phyloP scores from a whole-genome alignment of 345 rosid genomes.

The Aethionema arabicum region DNA sequence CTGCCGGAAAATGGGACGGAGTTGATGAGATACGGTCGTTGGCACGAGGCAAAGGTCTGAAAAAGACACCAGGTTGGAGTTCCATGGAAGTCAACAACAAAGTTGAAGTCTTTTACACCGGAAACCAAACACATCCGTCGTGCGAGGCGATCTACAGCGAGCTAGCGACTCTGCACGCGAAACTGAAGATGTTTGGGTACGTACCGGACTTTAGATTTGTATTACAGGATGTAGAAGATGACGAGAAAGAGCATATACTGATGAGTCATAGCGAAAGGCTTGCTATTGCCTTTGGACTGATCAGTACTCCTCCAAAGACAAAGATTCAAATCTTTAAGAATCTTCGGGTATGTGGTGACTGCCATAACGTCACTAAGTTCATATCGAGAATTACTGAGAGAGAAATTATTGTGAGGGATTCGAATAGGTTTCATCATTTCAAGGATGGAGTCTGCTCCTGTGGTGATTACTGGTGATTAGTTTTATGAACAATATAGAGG shows the following conservation, averaged over 20 bases:
- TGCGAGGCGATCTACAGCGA: constrained; percentile 41
- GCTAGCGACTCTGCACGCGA: constrained; percentile 40
- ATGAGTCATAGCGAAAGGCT: constrained; percentile 56
- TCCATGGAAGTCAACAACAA: constrained; percentile 47
- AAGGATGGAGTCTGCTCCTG: constrained; percentile 53
- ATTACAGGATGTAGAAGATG: constrained; percentile 63
- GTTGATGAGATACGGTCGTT: constrained; percentile 46
- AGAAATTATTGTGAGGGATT: constrained; percentile 34
- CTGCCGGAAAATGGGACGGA: constrained; percentile 55
- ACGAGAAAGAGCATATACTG: constrained; percentile 60
- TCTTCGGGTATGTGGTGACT: constrained; percentile 42
- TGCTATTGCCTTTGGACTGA: constrained; percentile 55
- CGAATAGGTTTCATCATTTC: constrained; percentile 53
- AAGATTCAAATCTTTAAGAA: constrained; percentile 53
- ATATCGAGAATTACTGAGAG: constrained; percentile 32
- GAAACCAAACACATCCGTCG: constrained; percentile 50
- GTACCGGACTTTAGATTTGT: constrained; percentile 54
- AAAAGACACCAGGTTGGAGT: constrained; percentile 70
- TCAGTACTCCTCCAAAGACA: constrained; percentile 44
- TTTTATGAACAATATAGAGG: not conserved
- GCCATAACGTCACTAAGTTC: constrained; percentile 32
- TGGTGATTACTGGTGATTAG: constrained; percentile 54
- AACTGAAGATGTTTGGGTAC: constrained; percentile 55
- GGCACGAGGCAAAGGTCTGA: constrained; percentile 50
- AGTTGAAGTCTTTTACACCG: constrained; percentile 56